Evolutionary conservation across 179 eudicot species (phyloP), one percentile per base, ranked within the genome.

Genomic region (Heliamphora pulchella): DNA sequence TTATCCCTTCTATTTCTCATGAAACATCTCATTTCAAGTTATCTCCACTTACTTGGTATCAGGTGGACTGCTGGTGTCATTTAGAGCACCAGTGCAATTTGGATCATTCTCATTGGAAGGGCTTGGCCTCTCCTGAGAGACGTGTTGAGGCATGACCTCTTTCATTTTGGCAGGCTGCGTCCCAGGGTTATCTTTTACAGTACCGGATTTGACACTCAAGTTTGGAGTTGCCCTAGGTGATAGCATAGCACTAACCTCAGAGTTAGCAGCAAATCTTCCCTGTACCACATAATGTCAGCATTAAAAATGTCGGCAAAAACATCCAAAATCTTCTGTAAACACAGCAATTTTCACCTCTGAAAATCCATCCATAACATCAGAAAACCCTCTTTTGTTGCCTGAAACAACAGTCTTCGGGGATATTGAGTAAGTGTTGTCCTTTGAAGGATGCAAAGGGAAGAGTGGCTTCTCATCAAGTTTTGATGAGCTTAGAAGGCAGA

Each of bases 331-430:
- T 48, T 18, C 76, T 5, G 17, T 18, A 48, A 75, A 76, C n/a
- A 31, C 13, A 11, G 78, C 2, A 13, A 10, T 74, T 75, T 78
- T 81, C 75, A 84, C 83, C 85, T 82, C 86, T 6, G 83, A 79
- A 71, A 81, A 83, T 47, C 75, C 85, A 70, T 89, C 85, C 79
- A 86, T 71, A 31, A 90, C 83, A 75, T 91, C 96, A 65, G 89
- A 81, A 72, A 88, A 93, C 63, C 93, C 97, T 85, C 96, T 88
- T 87, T 92, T 92, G 82, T 84, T 90, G 31, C 97, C 98, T 15
- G 92, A 88, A 59, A 91, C 88, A 66, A 84, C 83, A 48, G 77
- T 65, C 86, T 89, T 93, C 53, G 82, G 87, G 11, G 74, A 64
- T 8, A 74, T 64, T 6, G 75, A 78, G 55, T 80, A 76, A 17